Percentiles rank a stretch among this genome's conserved stretches.
phyloP scores from a whole-genome alignment of 148 eudicot genomes.

The Rhododendron vialii region DNA sequence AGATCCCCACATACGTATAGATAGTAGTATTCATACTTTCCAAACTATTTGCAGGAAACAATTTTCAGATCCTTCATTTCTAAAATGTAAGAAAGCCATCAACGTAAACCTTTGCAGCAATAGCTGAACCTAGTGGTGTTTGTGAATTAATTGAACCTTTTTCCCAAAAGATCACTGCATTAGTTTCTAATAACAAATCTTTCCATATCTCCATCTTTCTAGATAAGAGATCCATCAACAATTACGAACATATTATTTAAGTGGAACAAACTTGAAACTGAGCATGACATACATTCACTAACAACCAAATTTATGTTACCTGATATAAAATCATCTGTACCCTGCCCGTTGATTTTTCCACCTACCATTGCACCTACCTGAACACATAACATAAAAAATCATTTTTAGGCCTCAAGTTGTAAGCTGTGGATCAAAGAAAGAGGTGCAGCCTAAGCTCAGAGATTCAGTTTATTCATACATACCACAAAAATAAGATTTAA shows the following conservation, averaged over 20 bases:
- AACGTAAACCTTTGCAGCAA: background rate
- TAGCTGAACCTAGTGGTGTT: background rate
- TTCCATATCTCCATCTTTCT: background rate
- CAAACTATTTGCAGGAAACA: background rate
- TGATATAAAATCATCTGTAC: slow-evolving; percentile 1
- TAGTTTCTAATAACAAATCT: background rate
- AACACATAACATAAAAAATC: background rate
- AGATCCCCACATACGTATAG: background rate
- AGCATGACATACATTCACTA: background rate
- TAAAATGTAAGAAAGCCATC: background rate
- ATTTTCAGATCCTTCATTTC: background rate
- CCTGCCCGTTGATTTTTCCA: background rate
- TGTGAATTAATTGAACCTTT: background rate
- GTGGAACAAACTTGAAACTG: background rate
- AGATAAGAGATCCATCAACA: background rate
- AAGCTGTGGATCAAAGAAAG: background rate
- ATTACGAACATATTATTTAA: background rate
- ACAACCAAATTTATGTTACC: background rate
- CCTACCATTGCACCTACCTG: slow-evolving; percentile 1
- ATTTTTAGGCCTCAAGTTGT: background rate
- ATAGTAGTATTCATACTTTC: background rate
- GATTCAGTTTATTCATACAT: background rate
- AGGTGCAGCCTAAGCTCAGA: background rate
- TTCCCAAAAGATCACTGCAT: background rate
- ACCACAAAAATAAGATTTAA: slow-evolving; percentile 18